These are phyloP conservation scores for Diaporthe batatas DNA, from an alignment of 2,329 filamentous ascomycete species.

Conservation along the genomic window DNA sequence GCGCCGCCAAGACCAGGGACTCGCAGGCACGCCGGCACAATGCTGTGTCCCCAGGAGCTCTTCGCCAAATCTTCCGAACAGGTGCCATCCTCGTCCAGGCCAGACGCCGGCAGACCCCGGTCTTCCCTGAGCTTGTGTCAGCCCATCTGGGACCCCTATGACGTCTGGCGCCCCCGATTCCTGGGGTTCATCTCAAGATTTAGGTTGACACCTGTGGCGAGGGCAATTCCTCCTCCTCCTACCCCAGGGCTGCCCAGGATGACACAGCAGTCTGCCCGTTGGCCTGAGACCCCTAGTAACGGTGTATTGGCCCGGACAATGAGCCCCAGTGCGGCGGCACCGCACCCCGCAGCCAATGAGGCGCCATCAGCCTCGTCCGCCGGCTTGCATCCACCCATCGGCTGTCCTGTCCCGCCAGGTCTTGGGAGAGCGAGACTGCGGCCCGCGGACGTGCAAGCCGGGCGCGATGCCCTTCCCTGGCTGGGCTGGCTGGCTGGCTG, in stretches of 20 bases:
- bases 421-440: constrained; percentile 13
- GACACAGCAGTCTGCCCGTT: constrained; percentile 3
- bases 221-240: constrained; percentile 1
- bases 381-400: neutral
- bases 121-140: constrained; percentile 18
- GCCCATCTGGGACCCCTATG: constrained; percentile 36
- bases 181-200: constrained; percentile 30
- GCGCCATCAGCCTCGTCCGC: neutral
- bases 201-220: constrained; percentile 34
- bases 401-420: constrained; percentile 5
- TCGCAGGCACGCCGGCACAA: neutral
- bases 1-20: neutral
- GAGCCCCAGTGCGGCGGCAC: constrained; percentile 15
- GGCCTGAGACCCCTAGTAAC: neutral
- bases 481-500: constrained; percentile 3
- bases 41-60: neutral
- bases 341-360: constrained; percentile 19
- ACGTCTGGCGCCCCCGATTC: constrained; percentile 14
- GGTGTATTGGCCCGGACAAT: no score
- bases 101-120: constrained; percentile 29
- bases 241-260: neutral
- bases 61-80: constrained; percentile 4
- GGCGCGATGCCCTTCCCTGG: constrained; percentile 12
- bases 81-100: constrained; percentile 11
- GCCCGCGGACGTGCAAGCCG: constrained; percentile 27